A percentile compares a stretch with the other conserved stretches of the same genome.
phyloP scores from a whole-genome alignment of 2,329 filamentous ascomycete species.

The Microsporum canis region DNA sequence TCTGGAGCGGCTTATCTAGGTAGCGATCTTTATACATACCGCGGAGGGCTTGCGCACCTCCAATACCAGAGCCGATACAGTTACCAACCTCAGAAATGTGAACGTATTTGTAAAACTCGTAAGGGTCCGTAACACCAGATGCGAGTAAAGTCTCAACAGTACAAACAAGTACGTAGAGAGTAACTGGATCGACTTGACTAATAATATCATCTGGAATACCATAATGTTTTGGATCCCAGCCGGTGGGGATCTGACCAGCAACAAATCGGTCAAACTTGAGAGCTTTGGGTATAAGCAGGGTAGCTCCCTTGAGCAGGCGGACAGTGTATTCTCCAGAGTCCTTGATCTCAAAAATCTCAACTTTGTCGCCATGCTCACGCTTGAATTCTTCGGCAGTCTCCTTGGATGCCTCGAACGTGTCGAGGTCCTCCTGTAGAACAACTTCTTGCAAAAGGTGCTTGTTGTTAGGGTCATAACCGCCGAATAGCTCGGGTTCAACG shows the following conservation, averaged over 20 bases:
- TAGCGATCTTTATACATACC: conserved; percentile 98
- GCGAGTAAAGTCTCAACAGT: conserved; percentile 84
- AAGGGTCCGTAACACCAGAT: conserved; percentile 93
- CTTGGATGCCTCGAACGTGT: conserved; percentile 94
- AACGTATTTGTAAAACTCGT: conserved; percentile 99
- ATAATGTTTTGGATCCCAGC: conserved; percentile 93
- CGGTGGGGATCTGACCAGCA: conserved; percentile 90
- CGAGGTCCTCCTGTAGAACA: conserved; percentile 91
- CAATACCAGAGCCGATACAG: conserved; percentile 96
- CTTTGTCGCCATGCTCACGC: conserved; percentile 93
- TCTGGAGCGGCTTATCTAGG: conserved; percentile 93
- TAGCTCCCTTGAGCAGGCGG: conserved; percentile 88
- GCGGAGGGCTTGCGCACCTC: conserved; percentile 79
- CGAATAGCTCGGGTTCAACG: conserved; percentile 94
- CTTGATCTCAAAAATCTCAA: conserved; percentile 89
- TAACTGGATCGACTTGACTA: conserved; percentile 91
- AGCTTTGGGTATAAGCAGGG: conserved; percentile 91
- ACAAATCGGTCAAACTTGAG: conserved; percentile 94
- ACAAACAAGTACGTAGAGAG: conserved; percentile 86
- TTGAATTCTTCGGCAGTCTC: conserved; percentile 96
- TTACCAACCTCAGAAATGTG: conserved; percentile 97
- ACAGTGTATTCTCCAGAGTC: conserved; percentile 92
- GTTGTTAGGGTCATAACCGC: conserved; percentile 94
- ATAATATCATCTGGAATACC: conserved; percentile 97
- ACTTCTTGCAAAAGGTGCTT: conserved; percentile 98